Evolutionary conservation across 106 monocot species (phyloP), one percentile per base, ranked within the genome.

Genomic region (Acorus gramineus): DNA sequence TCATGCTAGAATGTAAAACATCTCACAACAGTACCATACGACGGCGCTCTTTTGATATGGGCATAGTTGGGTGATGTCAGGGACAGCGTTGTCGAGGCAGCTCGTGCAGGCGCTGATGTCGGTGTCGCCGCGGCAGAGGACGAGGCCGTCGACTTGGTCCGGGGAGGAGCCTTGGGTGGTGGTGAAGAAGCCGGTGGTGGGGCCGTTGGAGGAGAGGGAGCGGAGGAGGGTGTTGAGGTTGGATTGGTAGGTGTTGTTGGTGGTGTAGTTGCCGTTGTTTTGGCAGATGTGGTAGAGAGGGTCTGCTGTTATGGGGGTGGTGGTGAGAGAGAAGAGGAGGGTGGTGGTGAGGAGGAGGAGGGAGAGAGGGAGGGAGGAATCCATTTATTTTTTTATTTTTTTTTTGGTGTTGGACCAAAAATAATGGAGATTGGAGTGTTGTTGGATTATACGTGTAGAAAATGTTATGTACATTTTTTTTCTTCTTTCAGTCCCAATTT

Each of bases 151-250:
- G 13, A 57, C 57, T 55, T 9, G 8, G 11, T 68, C 56, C 4
- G 68, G 68, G 7, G 43, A 10, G 6, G 46, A 46, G 57, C 68
- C 68, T 8, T 7, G 7, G 44, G 68, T 68, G n/a, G 7, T n/a
- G 68, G 56, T 68, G 57, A 10, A 55, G 68, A 57, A 68, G 44
- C 68, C 68, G 55, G 68, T 68, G 45, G 46, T 6, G 3, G 68
- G 56, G 47, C 46, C 44, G 46, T 42, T 8, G 14, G 68, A 56
- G 12, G 44, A 57, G 68, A 68, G 55, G 54, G 55, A 56, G 13
- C 47, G 11, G 57, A 68, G 9, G 56, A 68, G 57, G 46, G 11
- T 44, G 57, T 46, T 14, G 28, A 28, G 28, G 28, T 28, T 28
- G 28, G 28, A 28, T 28, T 28, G 28, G 28, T 28, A 28, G 28